Base-by-base conservation (phyloP, 2,329 filamentous ascomycete species). In the Epichloe typhina region DNA sequence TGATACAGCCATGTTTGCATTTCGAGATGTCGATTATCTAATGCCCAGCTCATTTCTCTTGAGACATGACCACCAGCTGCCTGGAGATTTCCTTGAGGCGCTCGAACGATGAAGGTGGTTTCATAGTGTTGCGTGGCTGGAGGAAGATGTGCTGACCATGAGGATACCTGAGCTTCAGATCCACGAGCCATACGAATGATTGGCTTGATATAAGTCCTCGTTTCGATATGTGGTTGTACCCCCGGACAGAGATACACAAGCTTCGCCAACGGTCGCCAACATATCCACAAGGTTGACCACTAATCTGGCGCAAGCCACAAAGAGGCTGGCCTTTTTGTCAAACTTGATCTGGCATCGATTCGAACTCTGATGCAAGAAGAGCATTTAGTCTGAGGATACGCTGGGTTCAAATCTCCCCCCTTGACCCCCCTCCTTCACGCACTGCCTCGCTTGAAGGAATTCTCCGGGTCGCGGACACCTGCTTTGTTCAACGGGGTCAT, bases 121-220 rank as follows among this genome's bases (percentile, higher is more conserved):
- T 21, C 54, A 46, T 52, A 58, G 43, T 55, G 56, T 37, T 51
- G 55, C 47, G 53, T 59, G n/a, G 52, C 54, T 21, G 49, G 46
- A n/a, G 46, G 35, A 57, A 40, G 46, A 49, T 57, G 54, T 7
- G 54, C 56, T 4, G 55, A 56, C 59, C 59, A 61, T 5, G 55
- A 54, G 2, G 53, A 53, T 5, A 61, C 55, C 23, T 61, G 58
- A 2, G 52, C 53, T 41, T 60, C 58, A 43, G 59, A 58, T 40
- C 60, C 56, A 9, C 53, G 52, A 2, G 57, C 59, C 48, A 60
- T 55, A 12, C 56, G 55, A 8, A 59, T 47, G 37, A 54, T 31
- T 9, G 57, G 49, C 44, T 55, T 47, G 41, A 57, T 53, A 7
- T 3, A 55, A 21, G 36, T 51, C 53, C n/a, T 31, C 46, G 15